Percentiles rank a stretch among this genome's conserved stretches.
Evolutionary conservation across 2,329 filamentous ascomycete genomes (phyloP).

Genomic region (Sclerotinia spermophila): DNA sequence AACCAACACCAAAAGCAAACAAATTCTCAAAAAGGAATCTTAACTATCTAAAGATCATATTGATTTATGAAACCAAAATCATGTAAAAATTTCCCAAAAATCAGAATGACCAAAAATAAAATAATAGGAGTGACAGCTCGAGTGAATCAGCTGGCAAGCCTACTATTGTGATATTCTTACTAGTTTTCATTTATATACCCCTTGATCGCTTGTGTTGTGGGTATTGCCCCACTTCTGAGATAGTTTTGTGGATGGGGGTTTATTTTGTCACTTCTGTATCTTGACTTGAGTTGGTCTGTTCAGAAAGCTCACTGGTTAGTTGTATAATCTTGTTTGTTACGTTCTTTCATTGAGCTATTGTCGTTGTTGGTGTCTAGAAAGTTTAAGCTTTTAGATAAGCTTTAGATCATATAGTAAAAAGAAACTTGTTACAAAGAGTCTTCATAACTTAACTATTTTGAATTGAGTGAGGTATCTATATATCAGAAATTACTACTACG

Average conservation of each 20-base stretch:
- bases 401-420: background rate
- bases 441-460: background rate
- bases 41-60: background rate
- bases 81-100: too few relatives aligned
- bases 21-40: background rate
- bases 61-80: background rate
- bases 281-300: too few relatives aligned
- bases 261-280: background rate
- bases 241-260: background rate
- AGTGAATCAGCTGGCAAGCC: background rate
- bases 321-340: background rate
- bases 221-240: background rate
- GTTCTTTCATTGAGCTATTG: background rate
- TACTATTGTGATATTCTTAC: background rate
- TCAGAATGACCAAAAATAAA: background rate
- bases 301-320: accelerated
- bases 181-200: background rate
- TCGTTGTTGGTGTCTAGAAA: background rate
- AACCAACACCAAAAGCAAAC: background rate
- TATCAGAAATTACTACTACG: background rate
- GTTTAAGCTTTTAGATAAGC: background rate
- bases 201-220: background rate
- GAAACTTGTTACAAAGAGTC: background rate
- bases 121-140: background rate
- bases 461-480: background rate